Percentiles rank a stretch among this genome's conserved stretches.
These are phyloP conservation scores for Phaeosphaeriaceae sp. DNA, from an alignment of 2,329 filamentous ascomycete genomes.

Conservation along the genomic window DNA sequence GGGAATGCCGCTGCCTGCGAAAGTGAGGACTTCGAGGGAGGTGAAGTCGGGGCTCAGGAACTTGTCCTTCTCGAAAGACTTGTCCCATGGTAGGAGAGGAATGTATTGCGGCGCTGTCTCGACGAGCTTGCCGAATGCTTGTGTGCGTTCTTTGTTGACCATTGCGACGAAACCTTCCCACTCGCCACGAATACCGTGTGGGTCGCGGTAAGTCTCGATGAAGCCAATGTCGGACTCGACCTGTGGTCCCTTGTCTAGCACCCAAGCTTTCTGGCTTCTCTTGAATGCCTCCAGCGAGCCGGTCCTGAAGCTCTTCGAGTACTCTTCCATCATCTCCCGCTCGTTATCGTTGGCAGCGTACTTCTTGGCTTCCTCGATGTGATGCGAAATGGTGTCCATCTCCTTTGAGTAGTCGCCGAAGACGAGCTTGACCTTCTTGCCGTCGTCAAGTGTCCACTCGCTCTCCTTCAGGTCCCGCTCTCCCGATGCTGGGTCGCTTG, in stretches of 20 bases:
- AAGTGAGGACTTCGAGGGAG: constrained; percentile 88
- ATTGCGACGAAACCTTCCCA: constrained; percentile 64
- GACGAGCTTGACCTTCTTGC: constrained; percentile 55
- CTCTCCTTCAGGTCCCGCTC: constrained; percentile 54
- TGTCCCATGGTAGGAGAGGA: constrained; percentile 85
- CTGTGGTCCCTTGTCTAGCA: constrained; percentile 59
- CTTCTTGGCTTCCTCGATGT: constrained; percentile 57
- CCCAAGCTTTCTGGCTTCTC: constrained; percentile 61
- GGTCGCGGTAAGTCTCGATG: constrained; percentile 64
- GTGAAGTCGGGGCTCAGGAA: constrained; percentile 97
- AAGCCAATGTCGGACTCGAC: constrained; percentile 64
- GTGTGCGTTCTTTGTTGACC: constrained; percentile 90
- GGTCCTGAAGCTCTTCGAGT: constrained; percentile 59
- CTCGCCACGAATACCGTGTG: constrained; percentile 62
- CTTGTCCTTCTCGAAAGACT: constrained; percentile 93
- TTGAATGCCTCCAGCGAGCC: constrained; percentile 61
- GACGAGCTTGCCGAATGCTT: constrained; percentile 86
- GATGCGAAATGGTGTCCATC: constrained; percentile 56
- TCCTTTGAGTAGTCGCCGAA: constrained; percentile 57
- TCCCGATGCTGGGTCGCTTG: constrained; percentile 47
- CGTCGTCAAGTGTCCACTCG: constrained; percentile 56
- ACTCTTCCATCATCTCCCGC: constrained; percentile 55
- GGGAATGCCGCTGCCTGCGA: constrained; percentile 69
- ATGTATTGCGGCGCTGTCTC: constrained; percentile 82
- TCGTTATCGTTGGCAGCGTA: constrained; percentile 57